phyloP scores from a whole-genome alignment of 208 protist genomes.

The Acanthamoeba pearcei region DNA sequence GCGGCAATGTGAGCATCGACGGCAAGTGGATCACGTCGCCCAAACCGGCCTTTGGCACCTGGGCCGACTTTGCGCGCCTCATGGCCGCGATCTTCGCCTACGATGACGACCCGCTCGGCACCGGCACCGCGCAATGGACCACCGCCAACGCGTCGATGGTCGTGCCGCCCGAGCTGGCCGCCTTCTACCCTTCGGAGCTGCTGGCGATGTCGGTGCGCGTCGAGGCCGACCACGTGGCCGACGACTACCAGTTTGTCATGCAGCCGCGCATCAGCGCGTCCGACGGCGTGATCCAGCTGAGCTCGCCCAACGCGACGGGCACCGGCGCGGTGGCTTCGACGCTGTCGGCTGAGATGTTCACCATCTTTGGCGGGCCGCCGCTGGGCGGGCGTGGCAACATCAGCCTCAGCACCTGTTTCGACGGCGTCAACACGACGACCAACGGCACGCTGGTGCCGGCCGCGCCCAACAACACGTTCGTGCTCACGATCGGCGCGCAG shows the following conservation, averaged over 20 bases:
- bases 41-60: conserved; percentile 43
- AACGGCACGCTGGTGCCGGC: conserved; percentile 34
- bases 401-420: conserved; percentile 24
- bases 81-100: neutral
- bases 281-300: neutral
- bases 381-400: conserved; percentile 61
- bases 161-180: conserved; percentile 32
- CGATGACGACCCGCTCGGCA: neutral
- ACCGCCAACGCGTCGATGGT: neutral
- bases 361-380: conserved; percentile 35
- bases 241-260: neutral
- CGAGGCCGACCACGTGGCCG: neutral
- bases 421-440: neutral
- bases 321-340: neutral
- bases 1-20: neutral
- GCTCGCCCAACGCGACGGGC: neutral
- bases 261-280: neutral
- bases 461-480: conserved; percentile 58
- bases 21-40: neutral
- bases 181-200: neutral
- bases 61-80: conserved; percentile 6
- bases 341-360: neutral
- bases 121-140: neutral
- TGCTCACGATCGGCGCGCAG: conserved; percentile 38
- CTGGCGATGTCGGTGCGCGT: neutral